Evolutionary conservation across 768 basidiomycete species (phyloP).

Genomic region (Lentinula guzmanii): DNA sequence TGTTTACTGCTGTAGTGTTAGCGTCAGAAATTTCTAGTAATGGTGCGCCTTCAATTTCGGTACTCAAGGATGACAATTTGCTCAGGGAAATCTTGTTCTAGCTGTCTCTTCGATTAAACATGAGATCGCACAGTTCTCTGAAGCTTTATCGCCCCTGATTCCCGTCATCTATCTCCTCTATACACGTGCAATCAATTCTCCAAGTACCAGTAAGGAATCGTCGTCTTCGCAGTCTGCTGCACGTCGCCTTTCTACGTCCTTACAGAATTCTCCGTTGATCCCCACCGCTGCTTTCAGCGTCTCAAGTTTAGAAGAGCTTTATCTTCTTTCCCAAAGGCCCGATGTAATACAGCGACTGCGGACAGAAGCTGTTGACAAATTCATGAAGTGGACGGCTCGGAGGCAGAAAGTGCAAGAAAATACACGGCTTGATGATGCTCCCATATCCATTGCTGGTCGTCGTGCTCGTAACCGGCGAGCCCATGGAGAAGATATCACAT

Average conservation of each 20-base stretch:
- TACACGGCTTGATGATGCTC: background rate
- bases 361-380: conserved; percentile 1
- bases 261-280: background rate
- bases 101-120: background rate
- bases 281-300: background rate
- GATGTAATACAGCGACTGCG: background rate
- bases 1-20: background rate
- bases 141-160: background rate
- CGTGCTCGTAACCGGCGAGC: background rate
- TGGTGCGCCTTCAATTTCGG: background rate
- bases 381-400: background rate
- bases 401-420: background rate
- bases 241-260: background rate
- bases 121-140: background rate
- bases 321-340: background rate
- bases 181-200: background rate
- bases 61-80: background rate
- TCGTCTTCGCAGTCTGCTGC: background rate
- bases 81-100: background rate
- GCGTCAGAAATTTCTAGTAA: background rate
- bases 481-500: background rate
- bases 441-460: background rate
- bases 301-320: background rate
- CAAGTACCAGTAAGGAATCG: background rate
- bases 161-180: background rate